Base-by-base conservation (phyloP, 202 grass and related monocot genomes). In the Brachypodium distachyon region DNA sequence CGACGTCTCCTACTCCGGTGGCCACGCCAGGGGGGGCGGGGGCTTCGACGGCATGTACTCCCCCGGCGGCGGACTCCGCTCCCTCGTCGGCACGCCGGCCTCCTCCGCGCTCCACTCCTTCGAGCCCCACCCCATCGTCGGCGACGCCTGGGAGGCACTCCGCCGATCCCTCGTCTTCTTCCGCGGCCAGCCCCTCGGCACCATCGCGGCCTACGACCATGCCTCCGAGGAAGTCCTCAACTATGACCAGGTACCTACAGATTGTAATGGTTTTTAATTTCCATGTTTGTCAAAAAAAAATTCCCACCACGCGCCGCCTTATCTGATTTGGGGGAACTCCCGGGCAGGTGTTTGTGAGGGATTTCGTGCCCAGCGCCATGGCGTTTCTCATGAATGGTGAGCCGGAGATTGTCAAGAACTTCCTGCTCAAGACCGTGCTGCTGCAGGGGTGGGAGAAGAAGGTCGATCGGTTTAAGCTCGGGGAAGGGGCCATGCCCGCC, bases 401-500 rank as follows among this genome's bases (percentile, higher is more conserved):
- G 61, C 84, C 90, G 0, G 84, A 90, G 5, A 88, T 97, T 25
- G 93, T 97, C 41, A 90, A 86, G 71, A 90, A 93, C 67, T 97
- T 97, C 61, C 85, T 97, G 27, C 53, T 93, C 31, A 90, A 90
- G 84, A 97, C 93, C 56, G 50, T 97, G 32, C 87, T 81, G 28
- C 85, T 97, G 48, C 93, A 97, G 76, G 84, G 87, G 4, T 88
- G 81, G 67, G 93, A 97, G 76, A 97, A 97, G 79, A 93, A 72
- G 73, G 72, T 97, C 7, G 90, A 97, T 22, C 79, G 87, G 12
- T 97, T 97, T 80, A 97, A 97, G 76, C 90, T 97, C 18, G 87
- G 93, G 40, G 87, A 97, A 56, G 93, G 93, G 16, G 93, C 86
- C 61, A 97, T 97, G 93, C 93, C 93, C 12, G 93, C 93, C 4